Percentiles rank a stretch among this genome's conserved stretches.
Evolutionary conservation across 2,329 filamentous ascomycete species (phyloP).

Genomic region (Endocalyx cinctus): DNA sequence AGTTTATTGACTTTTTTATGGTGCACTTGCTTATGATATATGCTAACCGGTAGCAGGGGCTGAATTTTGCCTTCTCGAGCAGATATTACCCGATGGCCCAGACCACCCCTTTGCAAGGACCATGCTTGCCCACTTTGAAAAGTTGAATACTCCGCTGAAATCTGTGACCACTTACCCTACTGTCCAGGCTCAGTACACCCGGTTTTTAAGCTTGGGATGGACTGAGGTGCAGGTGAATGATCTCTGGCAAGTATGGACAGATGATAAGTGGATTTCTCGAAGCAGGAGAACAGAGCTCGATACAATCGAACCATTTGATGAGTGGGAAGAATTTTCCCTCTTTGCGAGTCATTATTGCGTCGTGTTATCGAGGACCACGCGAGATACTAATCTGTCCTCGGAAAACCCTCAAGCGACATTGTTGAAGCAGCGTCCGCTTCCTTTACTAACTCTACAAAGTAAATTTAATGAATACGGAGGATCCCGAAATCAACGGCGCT

Average conservation of each 20-base stretch:
- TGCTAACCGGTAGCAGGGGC: too few species aligned
- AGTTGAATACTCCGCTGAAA: slow-evolving; percentile 72
- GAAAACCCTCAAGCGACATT: too few species aligned
- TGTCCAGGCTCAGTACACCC: slow-evolving; percentile 57
- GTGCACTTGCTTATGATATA: too few species aligned
- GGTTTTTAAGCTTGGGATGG: slow-evolving; percentile 72
- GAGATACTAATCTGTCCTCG: slow-evolving; percentile 1
- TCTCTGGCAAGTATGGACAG: slow-evolving; percentile 80
- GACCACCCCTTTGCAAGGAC: slow-evolving; percentile 80
- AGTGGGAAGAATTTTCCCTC: slow-evolving; percentile 91
- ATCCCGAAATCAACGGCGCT: slow-evolving; percentile 49
- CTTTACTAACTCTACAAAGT: slow-evolving; percentile 9
- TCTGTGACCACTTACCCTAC: slow-evolving; percentile 68
- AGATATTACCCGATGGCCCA: slow-evolving; percentile 73
- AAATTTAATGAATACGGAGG: slow-evolving; percentile 33
- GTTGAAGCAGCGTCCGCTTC: too few species aligned
- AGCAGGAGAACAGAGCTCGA: slow-evolving; percentile 61
- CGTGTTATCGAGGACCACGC: slow-evolving; percentile 53
- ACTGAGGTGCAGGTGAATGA: slow-evolving; percentile 55
- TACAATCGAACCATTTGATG: slow-evolving; percentile 77
- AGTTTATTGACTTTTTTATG: slow-evolving; percentile 26
- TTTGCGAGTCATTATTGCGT: slow-evolving; percentile 84
- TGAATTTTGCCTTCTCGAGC: slow-evolving; percentile 82
- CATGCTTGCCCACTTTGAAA: slow-evolving; percentile 80
- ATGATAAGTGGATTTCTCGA: slow-evolving; percentile 58